phyloP scores from a whole-genome alignment of 169 alveolate species.

The Plasmodium sp. region DNA sequence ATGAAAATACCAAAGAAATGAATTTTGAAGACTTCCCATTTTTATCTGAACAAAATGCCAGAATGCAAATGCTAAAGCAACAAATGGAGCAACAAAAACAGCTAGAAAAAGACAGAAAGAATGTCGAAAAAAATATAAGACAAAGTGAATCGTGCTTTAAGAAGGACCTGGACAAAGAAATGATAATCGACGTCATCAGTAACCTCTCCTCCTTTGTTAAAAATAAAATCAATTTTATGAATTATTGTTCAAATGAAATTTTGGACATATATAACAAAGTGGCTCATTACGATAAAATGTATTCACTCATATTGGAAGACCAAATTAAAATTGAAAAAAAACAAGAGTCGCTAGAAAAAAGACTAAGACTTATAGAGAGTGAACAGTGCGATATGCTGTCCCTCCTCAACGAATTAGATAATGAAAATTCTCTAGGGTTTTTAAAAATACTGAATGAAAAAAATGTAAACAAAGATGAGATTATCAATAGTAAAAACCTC shows the following conservation, averaged over 20 bases:
- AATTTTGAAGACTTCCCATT: slow-evolving; percentile 46
- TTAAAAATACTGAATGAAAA: slow-evolving; percentile 54
- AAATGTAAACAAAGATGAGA: slow-evolving; percentile 53
- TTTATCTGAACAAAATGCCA: slow-evolving; percentile 3
- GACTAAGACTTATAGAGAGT: slow-evolving; percentile 71
- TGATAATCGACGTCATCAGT: slow-evolving; percentile 65
- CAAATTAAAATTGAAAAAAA: slow-evolving; percentile 70
- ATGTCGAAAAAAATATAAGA: slow-evolving; percentile 59
- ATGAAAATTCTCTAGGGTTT: slow-evolving; percentile 66
- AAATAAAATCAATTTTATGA: slow-evolving; percentile 75
- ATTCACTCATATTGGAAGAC: slow-evolving; percentile 70
- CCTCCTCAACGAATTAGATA: slow-evolving; percentile 62
- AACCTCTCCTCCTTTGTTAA: slow-evolving; percentile 73
- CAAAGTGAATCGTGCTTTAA: slow-evolving; percentile 52
- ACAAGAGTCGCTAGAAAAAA: slow-evolving; percentile 68
- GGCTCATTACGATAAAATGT: slow-evolving; percentile 74
- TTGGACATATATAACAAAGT: slow-evolving; percentile 71
- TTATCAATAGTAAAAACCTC: slow-evolving; percentile 56
- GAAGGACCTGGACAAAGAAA: slow-evolving; percentile 64
- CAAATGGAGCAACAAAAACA: slow-evolving; percentile 33
- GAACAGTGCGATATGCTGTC: slow-evolving; percentile 67
- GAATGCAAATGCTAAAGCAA: neutral
- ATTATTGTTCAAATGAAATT: slow-evolving; percentile 74
- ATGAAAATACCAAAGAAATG: slow-evolving; percentile 54
- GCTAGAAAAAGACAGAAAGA: slow-evolving; percentile 53